Evolutionary conservation across 495 filamentous ascomycete genomes (phyloP).

Genomic region (Annulohypoxylon maeteangense): DNA sequence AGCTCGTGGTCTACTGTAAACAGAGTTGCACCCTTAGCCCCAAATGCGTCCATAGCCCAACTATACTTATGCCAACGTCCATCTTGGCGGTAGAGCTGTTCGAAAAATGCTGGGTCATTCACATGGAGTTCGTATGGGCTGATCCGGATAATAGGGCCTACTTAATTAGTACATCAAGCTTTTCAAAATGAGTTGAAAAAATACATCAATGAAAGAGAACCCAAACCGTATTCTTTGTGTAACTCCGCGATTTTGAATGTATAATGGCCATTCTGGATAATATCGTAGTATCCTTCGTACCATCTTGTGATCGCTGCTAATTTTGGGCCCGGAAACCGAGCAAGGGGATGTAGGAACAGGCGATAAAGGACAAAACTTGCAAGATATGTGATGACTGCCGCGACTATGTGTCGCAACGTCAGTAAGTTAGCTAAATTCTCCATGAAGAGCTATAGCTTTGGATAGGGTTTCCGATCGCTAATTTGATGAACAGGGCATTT

Average conservation of each 20-base stretch:
- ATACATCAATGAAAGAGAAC: neutral
- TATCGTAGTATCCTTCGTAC: constrained; percentile 17
- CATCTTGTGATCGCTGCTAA: constrained; percentile 5
- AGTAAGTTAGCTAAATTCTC: neutral
- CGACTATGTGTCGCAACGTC: neutral
- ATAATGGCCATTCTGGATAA: constrained; percentile 11
- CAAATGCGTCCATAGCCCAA: constrained; percentile 43
- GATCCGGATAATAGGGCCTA: constrained; percentile 50
- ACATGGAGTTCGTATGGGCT: constrained; percentile 49
- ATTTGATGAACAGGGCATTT: too few relatives aligned
- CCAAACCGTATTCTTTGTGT: constrained; percentile 13
- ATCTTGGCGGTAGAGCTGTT: constrained; percentile 46
- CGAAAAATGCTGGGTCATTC: constrained; percentile 44
- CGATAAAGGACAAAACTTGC: constrained; percentile 1
- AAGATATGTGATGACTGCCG: neutral
- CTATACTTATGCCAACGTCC: constrained; percentile 47
- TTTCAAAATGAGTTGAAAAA: too few relatives aligned
- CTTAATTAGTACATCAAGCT: too few relatives aligned
- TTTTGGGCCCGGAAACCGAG: constrained; percentile 11
- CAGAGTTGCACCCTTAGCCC: constrained; percentile 28
- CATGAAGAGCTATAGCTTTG: too few relatives aligned
- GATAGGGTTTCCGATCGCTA: too few relatives aligned
- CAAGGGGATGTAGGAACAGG: constrained; percentile 9
- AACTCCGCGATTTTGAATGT: constrained; percentile 14
- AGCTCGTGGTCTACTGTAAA: constrained; percentile 39